Conservation (phyloP, 371 early-diverging fungal genomes). For the Zopfochytrium polystomum region DNA sequence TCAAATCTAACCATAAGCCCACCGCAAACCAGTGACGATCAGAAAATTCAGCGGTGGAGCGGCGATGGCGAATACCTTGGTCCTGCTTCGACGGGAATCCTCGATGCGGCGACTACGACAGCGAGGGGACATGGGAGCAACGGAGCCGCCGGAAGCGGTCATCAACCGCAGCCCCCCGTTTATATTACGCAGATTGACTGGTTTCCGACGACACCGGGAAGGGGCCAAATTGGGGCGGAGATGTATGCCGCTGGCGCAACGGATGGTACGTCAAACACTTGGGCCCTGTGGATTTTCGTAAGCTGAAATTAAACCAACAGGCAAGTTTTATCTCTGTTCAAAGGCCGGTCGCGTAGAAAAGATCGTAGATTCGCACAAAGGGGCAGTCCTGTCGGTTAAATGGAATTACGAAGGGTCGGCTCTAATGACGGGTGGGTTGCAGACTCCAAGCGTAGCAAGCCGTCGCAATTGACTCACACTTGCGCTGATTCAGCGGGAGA, state of each 20-base stretch:
- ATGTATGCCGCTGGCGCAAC: conserved; percentile 45
- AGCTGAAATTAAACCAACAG: conserved; percentile 25
- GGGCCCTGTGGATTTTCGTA: background rate
- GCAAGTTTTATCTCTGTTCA: conserved; percentile 47
- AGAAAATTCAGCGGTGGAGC: conserved; percentile 43
- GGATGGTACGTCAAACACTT: conserved; percentile 36
- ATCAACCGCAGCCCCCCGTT: conserved; percentile 6
- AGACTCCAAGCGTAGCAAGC: background rate
- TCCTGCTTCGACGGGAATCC: conserved; percentile 28
- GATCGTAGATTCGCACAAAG: conserved; percentile 53
- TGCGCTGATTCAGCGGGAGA: conserved; percentile 42
- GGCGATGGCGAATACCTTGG: conserved; percentile 50
- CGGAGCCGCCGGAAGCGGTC: background rate
- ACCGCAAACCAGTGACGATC: background rate
- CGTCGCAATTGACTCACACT: background rate
- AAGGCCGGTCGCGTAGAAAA: conserved; percentile 51
- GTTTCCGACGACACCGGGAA: conserved; percentile 45
- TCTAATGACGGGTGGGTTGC: conserved; percentile 40
- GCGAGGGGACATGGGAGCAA: no score
- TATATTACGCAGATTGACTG: conserved; percentile 45
- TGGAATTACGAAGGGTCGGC: conserved; percentile 56
- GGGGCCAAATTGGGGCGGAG: conserved; percentile 35
- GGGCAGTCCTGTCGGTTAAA: conserved; percentile 44
- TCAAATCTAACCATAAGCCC: background rate
- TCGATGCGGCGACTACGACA: conserved; percentile 14